These are phyloP conservation scores for Pichia deserticola DNA, from an alignment of 805 yeast genomes.

Conservation along the genomic window DNA sequence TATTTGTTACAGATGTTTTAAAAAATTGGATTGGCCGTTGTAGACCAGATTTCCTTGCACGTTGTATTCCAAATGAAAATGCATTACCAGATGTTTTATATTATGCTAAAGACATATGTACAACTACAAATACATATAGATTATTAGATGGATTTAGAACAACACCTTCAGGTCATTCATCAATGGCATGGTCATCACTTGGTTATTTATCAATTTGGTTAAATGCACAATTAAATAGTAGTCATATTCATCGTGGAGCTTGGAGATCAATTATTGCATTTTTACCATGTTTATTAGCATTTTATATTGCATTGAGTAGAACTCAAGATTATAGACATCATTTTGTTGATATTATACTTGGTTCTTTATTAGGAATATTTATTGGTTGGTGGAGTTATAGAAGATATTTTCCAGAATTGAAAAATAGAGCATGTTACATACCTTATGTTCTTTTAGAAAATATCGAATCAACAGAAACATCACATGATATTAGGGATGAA, in stretches of 20 bases:
- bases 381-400: slow-evolving; percentile 54
- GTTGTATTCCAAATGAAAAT: slow-evolving; percentile 64
- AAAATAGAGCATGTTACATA: slow-evolving; percentile 29
- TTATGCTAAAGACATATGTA: slow-evolving; percentile 58
- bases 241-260: slow-evolving; percentile 39
- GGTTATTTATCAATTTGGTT: slow-evolving; percentile 60
- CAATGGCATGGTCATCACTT: slow-evolving; percentile 61
- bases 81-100: slow-evolving; percentile 52
- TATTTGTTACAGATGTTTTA: slow-evolving; percentile 60
- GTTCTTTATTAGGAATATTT: slow-evolving; percentile 56
- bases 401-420: slow-evolving; percentile 42
- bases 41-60: slow-evolving; percentile 84
- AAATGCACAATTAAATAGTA: slow-evolving; percentile 48
- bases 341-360: slow-evolving; percentile 73
- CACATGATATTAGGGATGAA: neutral
- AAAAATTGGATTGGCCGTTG: slow-evolving; percentile 86
- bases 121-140: slow-evolving; percentile 36
- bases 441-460: slow-evolving; percentile 27
- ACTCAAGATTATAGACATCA: slow-evolving; percentile 94
- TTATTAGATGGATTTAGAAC: slow-evolving; percentile 71
- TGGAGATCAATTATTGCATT: slow-evolving; percentile 53
- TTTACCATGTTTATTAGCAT: slow-evolving; percentile 61
- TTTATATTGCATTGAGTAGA: slow-evolving; percentile 73
- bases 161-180: slow-evolving; percentile 78
- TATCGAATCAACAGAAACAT: neutral